phyloP scores from a whole-genome alignment of 2,329 filamentous ascomycete genomes.

The Cordyceps cicadae region DNA sequence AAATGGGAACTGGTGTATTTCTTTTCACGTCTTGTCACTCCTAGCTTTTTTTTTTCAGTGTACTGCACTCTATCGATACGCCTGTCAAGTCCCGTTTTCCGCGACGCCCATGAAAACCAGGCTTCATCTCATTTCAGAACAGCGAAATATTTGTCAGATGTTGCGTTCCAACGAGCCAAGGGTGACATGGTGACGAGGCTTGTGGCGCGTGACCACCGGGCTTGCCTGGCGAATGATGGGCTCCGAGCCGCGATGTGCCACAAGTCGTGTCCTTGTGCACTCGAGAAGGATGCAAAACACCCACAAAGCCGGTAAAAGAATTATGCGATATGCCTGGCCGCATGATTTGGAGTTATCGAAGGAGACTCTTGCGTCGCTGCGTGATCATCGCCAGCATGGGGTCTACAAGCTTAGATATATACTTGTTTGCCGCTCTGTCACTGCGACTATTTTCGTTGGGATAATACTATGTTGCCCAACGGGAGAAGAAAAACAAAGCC shows the following conservation, averaged over 20 bases:
- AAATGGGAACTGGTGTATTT: constrained; percentile 16
- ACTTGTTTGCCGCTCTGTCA: background rate
- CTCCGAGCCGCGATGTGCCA: background rate
- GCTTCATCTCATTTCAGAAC: background rate
- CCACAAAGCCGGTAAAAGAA: background rate
- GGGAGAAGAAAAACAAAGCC: background rate
- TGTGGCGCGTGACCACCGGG: constrained; percentile 1
- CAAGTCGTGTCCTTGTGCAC: background rate
- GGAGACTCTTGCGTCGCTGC: background rate
- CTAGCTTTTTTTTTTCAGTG: constrained; percentile 8
- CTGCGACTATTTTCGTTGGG: background rate
- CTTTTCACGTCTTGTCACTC: background rate
- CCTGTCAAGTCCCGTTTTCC: background rate
- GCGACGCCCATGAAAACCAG: background rate
- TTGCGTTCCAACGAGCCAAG: constrained; percentile 14
- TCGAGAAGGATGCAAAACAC: background rate
- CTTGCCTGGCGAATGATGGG: background rate
- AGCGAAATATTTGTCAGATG: background rate
- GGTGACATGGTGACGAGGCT: constrained; percentile 7
- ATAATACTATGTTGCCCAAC: background rate
- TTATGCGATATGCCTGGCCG: background rate
- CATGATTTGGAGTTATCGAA: background rate
- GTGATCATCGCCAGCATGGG: background rate
- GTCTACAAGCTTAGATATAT: background rate
- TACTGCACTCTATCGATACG: constrained; percentile 7